Base-by-base conservation (phyloP, 2,329 filamentous ascomycete species). In the Colletotrichum caudatum region DNA sequence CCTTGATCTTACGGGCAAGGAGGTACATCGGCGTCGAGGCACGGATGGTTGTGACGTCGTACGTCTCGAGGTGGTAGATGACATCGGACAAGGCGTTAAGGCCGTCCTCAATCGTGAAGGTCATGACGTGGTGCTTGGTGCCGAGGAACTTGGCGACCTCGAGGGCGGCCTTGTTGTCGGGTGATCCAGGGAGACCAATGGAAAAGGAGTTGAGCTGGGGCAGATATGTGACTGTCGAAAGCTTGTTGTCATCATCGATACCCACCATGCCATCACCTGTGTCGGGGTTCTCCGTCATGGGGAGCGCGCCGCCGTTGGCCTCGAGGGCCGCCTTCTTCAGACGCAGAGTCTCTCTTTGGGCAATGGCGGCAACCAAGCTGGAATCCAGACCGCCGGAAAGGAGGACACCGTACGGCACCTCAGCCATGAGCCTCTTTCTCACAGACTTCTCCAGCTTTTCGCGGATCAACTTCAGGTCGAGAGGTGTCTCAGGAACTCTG, bases 21-120 rank as follows among this genome's bases (percentile, higher is more conserved):
- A 99, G 87, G 85, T 98, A 99, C 96, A 99, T 99, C 75, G 96
- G 96, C 14, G 96, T 99, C 14, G 95, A 98, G 66, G 96, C 96
- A 80, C 96, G 94, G 80, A 99, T 98, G 3, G 96, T 99, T 64
- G 96, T 99, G 35, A 99, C 96, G 81, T 99, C 96, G 84, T 96
- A 99, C 18, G 94, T 94, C 86, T 99, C 96, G 73, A 99, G 90
- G 84, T 99, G 96, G 86, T 93, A 98, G 80, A 99, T 98, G 80
- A 99, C 96, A 82, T 99, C 96, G 46, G 94, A 97, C 9, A 99
- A 90, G 23, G 96, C 95, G 84, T 99, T 95, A 79, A 99, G 92
- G 71, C 96, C 96, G 79, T 99, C 96, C 82, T 99, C 94, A 69
- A 99, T 92, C 73, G 96, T 98, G 82, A 99, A 99, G 66, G 95